phyloP scores from a whole-genome alignment of 2,329 filamentous ascomycete genomes.

The Ophiosphaerella herpotricha region DNA sequence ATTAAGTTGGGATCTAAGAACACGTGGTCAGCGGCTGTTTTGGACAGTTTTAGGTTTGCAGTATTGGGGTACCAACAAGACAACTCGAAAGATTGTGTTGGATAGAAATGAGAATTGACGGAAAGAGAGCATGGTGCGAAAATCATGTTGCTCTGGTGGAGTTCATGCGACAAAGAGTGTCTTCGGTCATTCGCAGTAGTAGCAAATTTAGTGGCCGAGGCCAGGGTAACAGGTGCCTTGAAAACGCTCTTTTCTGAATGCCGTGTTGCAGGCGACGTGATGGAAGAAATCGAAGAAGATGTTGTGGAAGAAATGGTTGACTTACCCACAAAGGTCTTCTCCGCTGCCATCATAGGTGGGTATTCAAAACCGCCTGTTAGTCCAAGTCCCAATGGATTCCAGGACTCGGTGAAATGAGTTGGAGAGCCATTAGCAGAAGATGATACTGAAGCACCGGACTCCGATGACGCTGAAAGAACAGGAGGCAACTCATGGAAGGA shows the following conservation, averaged over 20 bases:
- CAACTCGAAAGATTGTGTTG: constrained; percentile 20
- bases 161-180: constrained; percentile 36
- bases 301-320: constrained; percentile 46
- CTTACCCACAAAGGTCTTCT: constrained; percentile 58
- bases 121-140: constrained; percentile 13
- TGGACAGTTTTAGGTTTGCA: neutral
- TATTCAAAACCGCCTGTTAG: constrained; percentile 63
- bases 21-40: constrained; percentile 15
- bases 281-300: constrained; percentile 20
- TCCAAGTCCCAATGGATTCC: constrained; percentile 64
- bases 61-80: constrained; percentile 47
- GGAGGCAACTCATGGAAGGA: constrained; percentile 55
- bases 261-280: constrained; percentile 19
- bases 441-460: constrained; percentile 57
- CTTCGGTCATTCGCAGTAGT: constrained; percentile 18
- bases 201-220: constrained; percentile 44
- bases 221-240: constrained; percentile 40
- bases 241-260: constrained; percentile 26
- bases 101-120: constrained; percentile 20
- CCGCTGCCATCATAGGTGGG: constrained; percentile 52
- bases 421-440: constrained; percentile 58
- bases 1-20: constrained; percentile 62
- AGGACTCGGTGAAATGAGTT: constrained; percentile 63
- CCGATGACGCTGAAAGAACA: constrained; percentile 54
- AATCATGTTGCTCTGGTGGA: constrained; percentile 20